Percentiles rank a stretch among this genome's conserved stretches.
Conservation (phyloP, 768 basidiomycete genomes). For the Termitomyces sp. region DNA sequence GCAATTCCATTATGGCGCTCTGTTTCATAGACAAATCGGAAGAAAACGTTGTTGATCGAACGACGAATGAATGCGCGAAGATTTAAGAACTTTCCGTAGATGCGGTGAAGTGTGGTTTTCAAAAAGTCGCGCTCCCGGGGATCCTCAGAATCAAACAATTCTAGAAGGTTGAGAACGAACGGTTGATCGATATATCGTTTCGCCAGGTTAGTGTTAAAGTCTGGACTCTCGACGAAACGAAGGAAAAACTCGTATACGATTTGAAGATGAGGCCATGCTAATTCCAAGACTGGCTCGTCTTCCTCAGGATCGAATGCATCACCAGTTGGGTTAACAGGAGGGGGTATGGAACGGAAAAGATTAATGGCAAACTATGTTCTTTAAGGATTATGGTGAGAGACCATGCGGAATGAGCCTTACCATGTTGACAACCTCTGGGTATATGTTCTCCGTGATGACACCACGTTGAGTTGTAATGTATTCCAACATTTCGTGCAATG, state of each 20-base stretch:
- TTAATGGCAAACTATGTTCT: conserved; percentile 84
- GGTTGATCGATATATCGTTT: conserved; percentile 96
- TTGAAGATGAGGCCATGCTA: conserved; percentile 99
- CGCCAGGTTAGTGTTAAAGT: conserved; percentile 97
- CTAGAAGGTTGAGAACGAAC: conserved; percentile 94
- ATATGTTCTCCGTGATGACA: conserved; percentile 94
- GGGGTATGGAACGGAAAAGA: conserved; percentile 99
- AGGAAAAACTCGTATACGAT: conserved; percentile 99
- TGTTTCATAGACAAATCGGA: conserved; percentile 97
- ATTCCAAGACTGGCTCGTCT: conserved; percentile 97
- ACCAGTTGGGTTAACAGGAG: conserved; percentile 96
- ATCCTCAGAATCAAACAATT: conserved; percentile 98
- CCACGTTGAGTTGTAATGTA: conserved; percentile 96
- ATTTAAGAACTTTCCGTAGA: conserved; percentile 99
- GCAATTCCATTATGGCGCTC: conserved; percentile 99
- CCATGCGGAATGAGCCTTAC: conserved; percentile 38
- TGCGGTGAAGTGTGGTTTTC: conserved; percentile 97
- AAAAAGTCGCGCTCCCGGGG: conserved; percentile 98
- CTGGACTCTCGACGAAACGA: conserved; percentile 93
- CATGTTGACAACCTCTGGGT: conserved; percentile 99
- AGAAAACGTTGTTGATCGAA: conserved; percentile 99
- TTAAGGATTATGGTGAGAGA: conserved; percentile 5
- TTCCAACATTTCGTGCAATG: conserved; percentile 97
- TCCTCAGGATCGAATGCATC: conserved; percentile 99
- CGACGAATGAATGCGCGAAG: conserved; percentile 97